These are phyloP conservation scores for Mortierella sp. DNA, from an alignment of 371 early-diverging fungal genomes.

Conservation along the genomic window DNA sequence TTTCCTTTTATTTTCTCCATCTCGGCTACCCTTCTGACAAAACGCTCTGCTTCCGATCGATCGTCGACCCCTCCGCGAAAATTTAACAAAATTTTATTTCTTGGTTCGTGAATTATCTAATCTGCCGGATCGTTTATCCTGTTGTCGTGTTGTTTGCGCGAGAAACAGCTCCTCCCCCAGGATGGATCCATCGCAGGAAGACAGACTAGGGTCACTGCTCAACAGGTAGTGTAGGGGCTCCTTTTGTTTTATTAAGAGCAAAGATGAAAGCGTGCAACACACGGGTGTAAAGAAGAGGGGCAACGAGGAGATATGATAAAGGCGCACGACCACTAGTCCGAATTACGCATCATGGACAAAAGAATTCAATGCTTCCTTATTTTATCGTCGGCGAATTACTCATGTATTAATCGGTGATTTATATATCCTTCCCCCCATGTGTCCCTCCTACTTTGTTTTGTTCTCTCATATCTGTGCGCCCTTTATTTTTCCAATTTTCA, in stretches of 20 bases:
- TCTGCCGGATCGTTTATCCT: neutral
- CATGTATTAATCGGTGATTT: neutral
- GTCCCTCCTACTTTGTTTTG: neutral
- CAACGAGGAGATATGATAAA: no score
- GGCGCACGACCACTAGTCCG: no score
- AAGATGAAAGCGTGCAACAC: no score
- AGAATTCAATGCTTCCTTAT: neutral
- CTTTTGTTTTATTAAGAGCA: no score
- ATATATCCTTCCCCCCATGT: neutral
- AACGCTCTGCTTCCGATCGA: no score
- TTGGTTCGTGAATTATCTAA: no score
- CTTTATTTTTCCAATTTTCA: neutral
- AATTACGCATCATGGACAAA: no score
- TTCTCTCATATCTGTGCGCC: neutral
- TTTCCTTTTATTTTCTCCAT: no score
- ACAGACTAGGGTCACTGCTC: constrained; percentile 29
- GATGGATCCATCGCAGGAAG: constrained; percentile 37
- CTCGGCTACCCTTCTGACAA: no score
- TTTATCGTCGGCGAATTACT: neutral
- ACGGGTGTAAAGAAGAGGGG: no score
- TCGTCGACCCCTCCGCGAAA: no score
- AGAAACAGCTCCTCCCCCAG: constrained; percentile 9
- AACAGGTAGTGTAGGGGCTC: constrained; percentile 33
- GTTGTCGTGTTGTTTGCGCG: neutral
- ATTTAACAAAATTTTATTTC: no score